phyloP scores from a whole-genome alignment of 2,329 filamentous ascomycete species.

The Nemania bipapillata region DNA sequence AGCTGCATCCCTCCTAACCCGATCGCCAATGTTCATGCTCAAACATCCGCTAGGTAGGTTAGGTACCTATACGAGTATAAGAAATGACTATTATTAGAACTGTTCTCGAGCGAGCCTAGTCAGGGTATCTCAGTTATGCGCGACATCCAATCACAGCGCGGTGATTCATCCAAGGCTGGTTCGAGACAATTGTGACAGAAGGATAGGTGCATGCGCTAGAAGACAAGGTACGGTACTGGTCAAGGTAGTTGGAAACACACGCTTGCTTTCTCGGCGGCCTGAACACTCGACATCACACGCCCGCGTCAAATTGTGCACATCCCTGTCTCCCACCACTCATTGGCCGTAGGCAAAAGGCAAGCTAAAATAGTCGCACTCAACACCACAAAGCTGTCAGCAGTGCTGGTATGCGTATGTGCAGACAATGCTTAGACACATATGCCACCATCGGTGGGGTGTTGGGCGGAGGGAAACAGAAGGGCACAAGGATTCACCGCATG shows the following conservation, averaged over 20 bases:
- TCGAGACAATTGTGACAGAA: constrained; percentile 49
- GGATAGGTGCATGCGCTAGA: constrained; percentile 48
- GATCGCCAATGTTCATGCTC: constrained; percentile 28
- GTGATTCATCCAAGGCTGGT: constrained; percentile 29
- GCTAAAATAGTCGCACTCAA: constrained; percentile 46
- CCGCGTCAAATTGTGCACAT: constrained; percentile 53
- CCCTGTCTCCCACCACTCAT: constrained; percentile 48
- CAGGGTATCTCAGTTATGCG: constrained; percentile 30
- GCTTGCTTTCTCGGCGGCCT: constrained; percentile 51
- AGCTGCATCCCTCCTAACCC: constrained; percentile 18
- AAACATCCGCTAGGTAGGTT: constrained; percentile 14
- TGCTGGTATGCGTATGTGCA: too few relatives aligned
- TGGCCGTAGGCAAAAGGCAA: constrained; percentile 46
- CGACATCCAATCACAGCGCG: constrained; percentile 21
- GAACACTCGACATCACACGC: constrained; percentile 48
- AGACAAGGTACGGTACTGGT: constrained; percentile 33
- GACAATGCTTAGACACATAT: constrained; percentile 34
- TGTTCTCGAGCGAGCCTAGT: constrained; percentile 9
- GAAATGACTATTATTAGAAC: constrained; percentile 35
- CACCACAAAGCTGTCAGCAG: constrained; percentile 45
- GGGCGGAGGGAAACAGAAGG: constrained; percentile 35
- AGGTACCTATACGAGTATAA: constrained; percentile 16
- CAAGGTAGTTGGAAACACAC: constrained; percentile 39
- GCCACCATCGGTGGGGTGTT: constrained; percentile 33
- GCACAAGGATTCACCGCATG: not conserved